Percentiles rank a stretch among this genome's conserved stretches.
phyloP scores from a whole-genome alignment of 2,329 filamentous ascomycete species.

The Trichoderma guizhouense region DNA sequence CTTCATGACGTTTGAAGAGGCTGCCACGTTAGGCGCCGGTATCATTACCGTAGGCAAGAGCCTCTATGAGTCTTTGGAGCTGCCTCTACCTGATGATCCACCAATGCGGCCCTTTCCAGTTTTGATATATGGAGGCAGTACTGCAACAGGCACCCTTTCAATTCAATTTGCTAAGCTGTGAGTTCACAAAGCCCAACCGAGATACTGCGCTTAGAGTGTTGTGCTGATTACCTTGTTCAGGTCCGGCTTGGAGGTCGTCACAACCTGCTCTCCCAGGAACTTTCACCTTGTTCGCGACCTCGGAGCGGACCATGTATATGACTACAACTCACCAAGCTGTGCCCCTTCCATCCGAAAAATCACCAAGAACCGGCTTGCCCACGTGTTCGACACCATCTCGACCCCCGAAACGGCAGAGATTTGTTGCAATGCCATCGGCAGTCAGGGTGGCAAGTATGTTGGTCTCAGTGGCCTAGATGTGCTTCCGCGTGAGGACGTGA shows the following conservation, averaged over 20 bases:
- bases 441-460: slow-evolving; percentile 36
- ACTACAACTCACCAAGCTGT: slow-evolving; percentile 38
- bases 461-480: slow-evolving; percentile 37
- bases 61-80: slow-evolving; percentile 44
- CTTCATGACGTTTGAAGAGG: slow-evolving; percentile 44
- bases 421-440: slow-evolving; percentile 31
- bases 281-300: slow-evolving; percentile 35
- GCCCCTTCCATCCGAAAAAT: slow-evolving; percentile 26
- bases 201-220: not conserved
- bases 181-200: not conserved
- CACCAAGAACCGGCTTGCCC: not conserved
- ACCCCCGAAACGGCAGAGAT: slow-evolving; percentile 24
- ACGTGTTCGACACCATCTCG: slow-evolving; percentile 11
- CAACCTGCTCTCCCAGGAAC: slow-evolving; percentile 39
- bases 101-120: slow-evolving; percentile 36
- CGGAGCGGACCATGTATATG: slow-evolving; percentile 46
- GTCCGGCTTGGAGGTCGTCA: slow-evolving; percentile 37
- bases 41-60: slow-evolving; percentile 39
- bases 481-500: slow-evolving; percentile 34
- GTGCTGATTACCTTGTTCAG: not conserved
- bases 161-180: slow-evolving; percentile 41
- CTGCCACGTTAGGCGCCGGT: slow-evolving; percentile 41
- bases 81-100: slow-evolving; percentile 45
- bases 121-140: slow-evolving; percentile 49
- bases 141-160: slow-evolving; percentile 52